Base-by-base conservation (phyloP, 2,329 filamentous ascomycete species). In the Trichoderma koningii region DNA sequence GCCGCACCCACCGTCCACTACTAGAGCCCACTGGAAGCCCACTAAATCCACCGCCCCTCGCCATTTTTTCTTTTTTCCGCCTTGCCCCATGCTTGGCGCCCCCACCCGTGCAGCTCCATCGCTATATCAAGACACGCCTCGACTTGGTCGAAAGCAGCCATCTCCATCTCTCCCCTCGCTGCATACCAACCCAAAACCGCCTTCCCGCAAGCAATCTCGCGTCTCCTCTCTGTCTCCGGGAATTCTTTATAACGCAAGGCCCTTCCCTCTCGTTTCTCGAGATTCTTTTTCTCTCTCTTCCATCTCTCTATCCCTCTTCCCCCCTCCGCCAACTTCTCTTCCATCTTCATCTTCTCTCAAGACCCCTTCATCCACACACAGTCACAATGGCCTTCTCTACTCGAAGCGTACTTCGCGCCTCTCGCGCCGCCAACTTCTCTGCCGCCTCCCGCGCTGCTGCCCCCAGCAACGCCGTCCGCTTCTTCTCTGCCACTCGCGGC, bases 371-470 rank as follows among this genome's bases (percentile, higher is more conserved):
- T 34, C 30, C 30, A 12, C 30, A 67, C 67, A 63, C 57, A 67
- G 21, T 55, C 70, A 75, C 66, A 70, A 78, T 78, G 76, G 73
- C 76, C 70, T 73, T 73, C 66, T 72, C 73, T 51, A 70, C 74
- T 66, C 74, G 76, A 71, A 76, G 73, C 71, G 69, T 70, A 62
- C 66, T 78, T 64, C 76, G 76, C 60, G 68, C 75, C 65, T 70
- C 73, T 63, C 74, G 75, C 66, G 72, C 68, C 64, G 72, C 74
- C 67, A 70, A 71, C 61, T 72, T 75, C 69, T 66, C 62, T 7
- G 71, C 74, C 65, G 70, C 70, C 55, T 72, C 75, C 56, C 65
- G 66, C 19, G 47, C 70, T 59, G 67, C 71, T 57, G 68, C 71
- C 63, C 69, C 68, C 45, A 69, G 69, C 66, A 67, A 71, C 50